These are phyloP conservation scores for Phytopythium boreale DNA, from an alignment of 352 stramenopile genomes.

Conservation along the genomic window DNA sequence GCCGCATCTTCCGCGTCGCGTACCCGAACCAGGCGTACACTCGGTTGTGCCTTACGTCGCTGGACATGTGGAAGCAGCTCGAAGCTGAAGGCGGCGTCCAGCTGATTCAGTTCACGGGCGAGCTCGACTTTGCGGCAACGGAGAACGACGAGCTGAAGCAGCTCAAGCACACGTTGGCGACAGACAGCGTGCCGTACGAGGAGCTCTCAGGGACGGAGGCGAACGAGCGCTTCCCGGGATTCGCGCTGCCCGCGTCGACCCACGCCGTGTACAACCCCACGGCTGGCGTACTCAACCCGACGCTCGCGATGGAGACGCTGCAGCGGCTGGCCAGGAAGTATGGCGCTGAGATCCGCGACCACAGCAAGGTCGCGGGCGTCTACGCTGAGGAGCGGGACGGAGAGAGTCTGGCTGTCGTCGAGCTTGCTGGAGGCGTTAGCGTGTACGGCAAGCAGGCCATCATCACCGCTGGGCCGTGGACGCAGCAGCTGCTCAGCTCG, in stretches of 20 bases:
- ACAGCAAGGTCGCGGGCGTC: constrained; percentile 24
- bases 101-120: constrained; percentile 60
- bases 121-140: constrained; percentile 44
- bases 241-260: constrained; percentile 32
- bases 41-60: constrained; percentile 54
- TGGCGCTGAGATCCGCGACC: constrained; percentile 39
- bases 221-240: constrained; percentile 49
- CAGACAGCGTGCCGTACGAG: constrained; percentile 38
- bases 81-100: constrained; percentile 29
- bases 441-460: constrained; percentile 42
- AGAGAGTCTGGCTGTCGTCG: constrained; percentile 22
- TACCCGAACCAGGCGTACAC: constrained; percentile 77
- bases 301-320: constrained; percentile 45
- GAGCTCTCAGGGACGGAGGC: constrained; percentile 37
- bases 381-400: constrained; percentile 17
- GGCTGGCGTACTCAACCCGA: constrained; percentile 53
- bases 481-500: constrained; percentile 33
- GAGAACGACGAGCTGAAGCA: constrained; percentile 23
- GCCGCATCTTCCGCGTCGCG: constrained; percentile 77
- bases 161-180: constrained; percentile 26
- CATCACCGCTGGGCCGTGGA: constrained; percentile 56
- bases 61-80: constrained; percentile 56
- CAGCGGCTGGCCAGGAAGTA: constrained; percentile 35
- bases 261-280: constrained; percentile 47
- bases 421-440: constrained; percentile 21